Evolutionary conservation across 148 eudicot species (phyloP).

Genomic region (Nepenthes gracilis): DNA sequence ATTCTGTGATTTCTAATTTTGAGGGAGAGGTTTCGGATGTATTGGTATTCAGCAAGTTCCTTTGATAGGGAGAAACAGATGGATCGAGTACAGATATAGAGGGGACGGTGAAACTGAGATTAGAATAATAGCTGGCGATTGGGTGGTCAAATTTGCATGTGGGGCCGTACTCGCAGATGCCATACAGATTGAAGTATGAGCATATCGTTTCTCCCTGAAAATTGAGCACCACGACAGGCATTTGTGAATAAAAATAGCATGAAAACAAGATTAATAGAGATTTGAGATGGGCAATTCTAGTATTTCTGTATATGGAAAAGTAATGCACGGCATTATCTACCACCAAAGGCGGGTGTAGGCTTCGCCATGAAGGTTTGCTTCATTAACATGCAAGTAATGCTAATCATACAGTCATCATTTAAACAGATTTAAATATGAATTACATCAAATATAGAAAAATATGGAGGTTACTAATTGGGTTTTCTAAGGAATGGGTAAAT

Average conservation of each 20-base stretch:
- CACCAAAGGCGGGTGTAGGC: no score
- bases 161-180: conserved; percentile 35
- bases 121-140: conserved; percentile 9
- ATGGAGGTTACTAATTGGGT: no score
- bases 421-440: no score
- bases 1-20: neutral
- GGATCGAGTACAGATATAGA: conserved; percentile 3
- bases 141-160: conserved; percentile 40
- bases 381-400: no score
- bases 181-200: conserved; percentile 8
- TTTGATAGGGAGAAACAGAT: conserved; percentile 4
- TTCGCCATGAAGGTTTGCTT: no score
- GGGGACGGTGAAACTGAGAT: conserved; percentile 1
- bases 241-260: neutral
- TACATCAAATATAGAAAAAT: no score
- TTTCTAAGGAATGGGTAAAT: no score
- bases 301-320: no score
- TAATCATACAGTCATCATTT: no score
- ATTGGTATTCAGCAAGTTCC: conserved; percentile 1
- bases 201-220: conserved; percentile 6
- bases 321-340: no score
- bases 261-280: neutral
- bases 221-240: neutral
- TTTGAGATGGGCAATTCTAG: no score
- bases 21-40: neutral